Base-by-base conservation (phyloP, 2,329 filamentous ascomycete genomes). In the Fusarium anguioides region DNA sequence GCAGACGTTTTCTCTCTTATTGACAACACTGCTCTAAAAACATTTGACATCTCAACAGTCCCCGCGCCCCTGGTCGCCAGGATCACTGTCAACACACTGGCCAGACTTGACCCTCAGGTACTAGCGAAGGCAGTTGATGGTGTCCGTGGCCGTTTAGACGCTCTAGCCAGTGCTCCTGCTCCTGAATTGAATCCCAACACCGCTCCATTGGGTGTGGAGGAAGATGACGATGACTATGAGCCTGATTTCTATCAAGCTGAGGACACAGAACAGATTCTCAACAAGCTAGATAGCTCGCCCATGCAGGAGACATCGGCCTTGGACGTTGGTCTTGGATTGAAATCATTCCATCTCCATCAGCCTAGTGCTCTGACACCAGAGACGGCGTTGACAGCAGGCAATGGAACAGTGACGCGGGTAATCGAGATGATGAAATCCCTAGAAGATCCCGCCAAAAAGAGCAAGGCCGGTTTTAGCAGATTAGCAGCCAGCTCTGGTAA, bases 1-100 rank as follows among this genome's bases (percentile, higher is more conserved):
- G 92, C 91, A 7, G 92, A 97, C 63, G 82, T 99, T 5, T 99
- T 94, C 75, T 96, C 94, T 1, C 83, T 99, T 44, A 95, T 93
- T 7, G 74, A 74, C 24, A 93, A 96, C 74, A 83, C 86, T 46
- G 91, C 87, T 9, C 82, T 96, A 21, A 91, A 89, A 64, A 86
- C 85, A 6, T 97, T 98, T 74, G 92, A 97, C 75, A 93, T 95
- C 33, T 89, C 92, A 46, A 86, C 89, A 61, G 85, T 99, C 39
- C 92, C 94, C 4, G 81, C 88, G 12, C 87, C 93, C 21, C 80
- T 97, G 57, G 87, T 96, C 5, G 86, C 93, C 17, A 91, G 89
- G 72, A 94, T 99, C 48, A 87, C 92, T n/a, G 87, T 96, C 37
- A 90, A 89, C 29, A 87, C 96, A 8, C 83, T 99, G 57, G 85